Evolutionary conservation across 352 stramenopile genomes (phyloP).

Genomic region (Pythium aphanidermatum): DNA sequence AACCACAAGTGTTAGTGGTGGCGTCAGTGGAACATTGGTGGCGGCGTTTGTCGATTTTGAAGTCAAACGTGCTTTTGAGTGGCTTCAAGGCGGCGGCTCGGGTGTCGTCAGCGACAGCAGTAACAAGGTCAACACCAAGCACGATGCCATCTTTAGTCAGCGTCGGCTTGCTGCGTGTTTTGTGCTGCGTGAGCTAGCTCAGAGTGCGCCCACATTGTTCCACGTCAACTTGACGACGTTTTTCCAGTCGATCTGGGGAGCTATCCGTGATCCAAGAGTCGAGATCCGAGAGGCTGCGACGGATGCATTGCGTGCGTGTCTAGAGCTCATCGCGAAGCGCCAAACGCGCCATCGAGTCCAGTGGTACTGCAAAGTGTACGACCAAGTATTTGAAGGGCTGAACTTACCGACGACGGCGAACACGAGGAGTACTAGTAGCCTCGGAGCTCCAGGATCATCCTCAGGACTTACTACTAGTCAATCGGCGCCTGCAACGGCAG

Average conservation of each 20-base stretch:
- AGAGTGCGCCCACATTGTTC: conserved; percentile 85
- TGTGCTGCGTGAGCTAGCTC: conserved; percentile 82
- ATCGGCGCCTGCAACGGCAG: not conserved
- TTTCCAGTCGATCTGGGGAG: conserved; percentile 90
- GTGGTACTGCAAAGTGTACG: conserved; percentile 91
- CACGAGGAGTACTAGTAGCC: conserved; percentile 8
- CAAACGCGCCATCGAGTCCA: conserved; percentile 83
- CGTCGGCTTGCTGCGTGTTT: conserved; percentile 73
- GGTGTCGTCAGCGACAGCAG: not conserved
- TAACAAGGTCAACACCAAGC: too few relatives aligned
- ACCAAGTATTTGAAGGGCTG: conserved; percentile 84
- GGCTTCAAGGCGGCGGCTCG: conserved; percentile 43
- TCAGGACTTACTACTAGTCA: conserved; percentile 9
- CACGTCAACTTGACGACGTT: conserved; percentile 90
- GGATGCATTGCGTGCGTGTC: conserved; percentile 77
- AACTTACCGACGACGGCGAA: conserved; percentile 18
- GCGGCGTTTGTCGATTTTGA: conserved; percentile 92
- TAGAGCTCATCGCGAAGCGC: conserved; percentile 80
- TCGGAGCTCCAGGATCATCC: not conserved
- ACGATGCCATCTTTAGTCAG: conserved; percentile 74
- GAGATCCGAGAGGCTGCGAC: conserved; percentile 83
- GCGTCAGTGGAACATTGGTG: conserved; percentile 79
- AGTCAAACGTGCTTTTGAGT: conserved; percentile 87
- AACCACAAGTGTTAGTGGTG: conserved; percentile 26
- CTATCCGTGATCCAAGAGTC: conserved; percentile 61